These are phyloP conservation scores for Jaltomata sinuosa DNA, from an alignment of 257 asterid genomes.

Conservation along the genomic window DNA sequence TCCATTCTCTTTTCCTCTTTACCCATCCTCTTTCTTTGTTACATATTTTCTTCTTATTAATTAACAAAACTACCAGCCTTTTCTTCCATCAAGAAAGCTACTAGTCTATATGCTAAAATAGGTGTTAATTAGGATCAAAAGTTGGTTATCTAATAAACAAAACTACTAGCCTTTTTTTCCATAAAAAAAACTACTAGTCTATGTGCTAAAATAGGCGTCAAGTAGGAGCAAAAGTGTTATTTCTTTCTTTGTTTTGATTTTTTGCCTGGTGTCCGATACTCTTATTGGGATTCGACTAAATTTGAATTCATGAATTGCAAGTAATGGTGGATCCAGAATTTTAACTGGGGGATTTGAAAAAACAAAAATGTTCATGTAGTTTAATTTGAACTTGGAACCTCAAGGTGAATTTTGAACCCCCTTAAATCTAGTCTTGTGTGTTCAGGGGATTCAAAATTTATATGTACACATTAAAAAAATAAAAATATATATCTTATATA, in stretches of 20 bases:
- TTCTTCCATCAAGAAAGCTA: neutral
- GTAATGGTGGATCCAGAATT: too few species aligned
- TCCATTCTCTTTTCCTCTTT: neutral
- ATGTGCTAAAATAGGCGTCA: neutral
- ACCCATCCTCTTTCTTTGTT: neutral
- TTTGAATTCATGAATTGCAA: too few species aligned
- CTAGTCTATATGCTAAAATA: neutral
- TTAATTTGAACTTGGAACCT: too few species aligned
- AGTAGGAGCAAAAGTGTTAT: neutral
- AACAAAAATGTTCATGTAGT: too few species aligned
- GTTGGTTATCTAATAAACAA: neutral
- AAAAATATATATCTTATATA: too few species aligned
- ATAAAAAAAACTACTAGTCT: neutral
- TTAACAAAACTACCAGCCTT: neutral
- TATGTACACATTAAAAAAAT: too few species aligned
- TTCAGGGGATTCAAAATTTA: too few species aligned
- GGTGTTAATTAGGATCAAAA: neutral
- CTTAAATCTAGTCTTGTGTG: too few species aligned
- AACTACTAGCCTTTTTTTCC: neutral
- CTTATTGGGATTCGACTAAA: accelerated
- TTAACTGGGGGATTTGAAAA: too few species aligned
- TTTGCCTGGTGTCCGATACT: neutral
- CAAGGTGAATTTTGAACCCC: too few species aligned
- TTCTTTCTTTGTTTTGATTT: neutral
- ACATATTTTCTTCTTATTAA: neutral